Conservation (phyloP, 2,329 filamentous ascomycete species). For the Fusarium longipes region DNA sequence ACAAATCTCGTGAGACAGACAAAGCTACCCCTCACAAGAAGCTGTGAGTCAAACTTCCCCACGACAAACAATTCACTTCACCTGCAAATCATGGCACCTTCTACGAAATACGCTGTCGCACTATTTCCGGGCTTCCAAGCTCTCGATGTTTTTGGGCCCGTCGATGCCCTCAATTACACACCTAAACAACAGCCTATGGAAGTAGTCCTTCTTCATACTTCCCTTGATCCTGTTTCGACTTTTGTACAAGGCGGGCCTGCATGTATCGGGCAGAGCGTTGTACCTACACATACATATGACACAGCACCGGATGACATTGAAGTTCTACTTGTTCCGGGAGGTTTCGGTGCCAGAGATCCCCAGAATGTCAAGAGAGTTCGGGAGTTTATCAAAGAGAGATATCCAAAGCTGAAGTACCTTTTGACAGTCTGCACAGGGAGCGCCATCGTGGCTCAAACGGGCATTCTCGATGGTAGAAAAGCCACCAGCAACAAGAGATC, state of each 20-base stretch:
- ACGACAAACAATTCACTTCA: too few relatives aligned
- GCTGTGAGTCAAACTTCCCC: background rate
- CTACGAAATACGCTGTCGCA: constrained; percentile 38
- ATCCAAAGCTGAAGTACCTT: constrained; percentile 60
- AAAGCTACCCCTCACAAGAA: background rate
- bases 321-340: constrained; percentile 55
- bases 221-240: constrained; percentile 48
- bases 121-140: constrained; percentile 43
- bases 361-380: constrained; percentile 42
- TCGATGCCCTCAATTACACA: constrained; percentile 51
- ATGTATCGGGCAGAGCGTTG: constrained; percentile 47
- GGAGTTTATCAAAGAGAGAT: constrained; percentile 57
- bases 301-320: constrained; percentile 51
- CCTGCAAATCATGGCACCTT: constrained; percentile 1
- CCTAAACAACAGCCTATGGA: constrained; percentile 40
- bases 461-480: constrained; percentile 64
- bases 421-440: constrained; percentile 73
- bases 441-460: constrained; percentile 63
- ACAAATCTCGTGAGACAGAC: background rate
- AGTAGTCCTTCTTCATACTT: constrained; percentile 46
- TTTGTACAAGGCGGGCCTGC: constrained; percentile 3
- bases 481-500: constrained; percentile 72
- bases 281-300: constrained; percentile 54
- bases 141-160: constrained; percentile 49
- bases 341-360: constrained; percentile 47